Percentiles rank a stretch among this genome's conserved stretches.
phyloP scores from a whole-genome alignment of 768 basidiomycete species.

The Pleurotus platypus region DNA sequence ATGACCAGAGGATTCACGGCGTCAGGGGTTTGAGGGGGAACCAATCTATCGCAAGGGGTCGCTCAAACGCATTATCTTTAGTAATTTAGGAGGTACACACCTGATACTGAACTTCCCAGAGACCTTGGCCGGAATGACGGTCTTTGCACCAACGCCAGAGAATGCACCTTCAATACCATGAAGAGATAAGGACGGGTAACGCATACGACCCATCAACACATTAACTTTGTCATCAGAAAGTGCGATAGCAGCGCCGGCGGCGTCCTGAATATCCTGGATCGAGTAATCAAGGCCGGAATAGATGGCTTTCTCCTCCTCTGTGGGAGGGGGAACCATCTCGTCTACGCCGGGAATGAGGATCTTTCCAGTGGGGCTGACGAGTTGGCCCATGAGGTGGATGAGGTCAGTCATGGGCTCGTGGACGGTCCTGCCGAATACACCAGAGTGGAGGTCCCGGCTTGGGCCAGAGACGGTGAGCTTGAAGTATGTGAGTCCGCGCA shows the following conservation, averaged over 20 bases:
- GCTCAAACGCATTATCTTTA: too few relatives aligned
- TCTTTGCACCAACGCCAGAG: slow-evolving; percentile 78
- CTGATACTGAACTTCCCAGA: slow-evolving; percentile 94
- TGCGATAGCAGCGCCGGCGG: slow-evolving; percentile 74
- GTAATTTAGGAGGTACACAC: slow-evolving; percentile 28
- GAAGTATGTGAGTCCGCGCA: slow-evolving; percentile 88
- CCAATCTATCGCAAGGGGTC: slow-evolving; percentile 43
- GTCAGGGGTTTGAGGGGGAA: slow-evolving; percentile 85
- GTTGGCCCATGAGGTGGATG: slow-evolving; percentile 75
- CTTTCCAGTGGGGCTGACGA: slow-evolving; percentile 73
- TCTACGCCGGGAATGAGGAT: slow-evolving; percentile 90
- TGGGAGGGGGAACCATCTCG: slow-evolving; percentile 74
- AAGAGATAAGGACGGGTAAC: slow-evolving; percentile 80
- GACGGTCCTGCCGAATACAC: slow-evolving; percentile 77
- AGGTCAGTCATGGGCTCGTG: slow-evolving; percentile 96
- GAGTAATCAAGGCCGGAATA: slow-evolving; percentile 76
- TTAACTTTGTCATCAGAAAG: slow-evolving; percentile 73
- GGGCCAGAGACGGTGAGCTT: slow-evolving; percentile 81
- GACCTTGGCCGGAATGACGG: slow-evolving; percentile 90
- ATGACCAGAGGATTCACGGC: slow-evolving; percentile 67
- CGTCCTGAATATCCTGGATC: slow-evolving; percentile 66
- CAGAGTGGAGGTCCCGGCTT: slow-evolving; percentile 85
- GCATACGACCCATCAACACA: slow-evolving; percentile 93
- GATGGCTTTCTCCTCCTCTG: slow-evolving; percentile 66
- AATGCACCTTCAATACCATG: slow-evolving; percentile 98